These are phyloP conservation scores for Paraglomus occultum DNA, from an alignment of 192 early-diverging fungal species.

Conservation along the genomic window DNA sequence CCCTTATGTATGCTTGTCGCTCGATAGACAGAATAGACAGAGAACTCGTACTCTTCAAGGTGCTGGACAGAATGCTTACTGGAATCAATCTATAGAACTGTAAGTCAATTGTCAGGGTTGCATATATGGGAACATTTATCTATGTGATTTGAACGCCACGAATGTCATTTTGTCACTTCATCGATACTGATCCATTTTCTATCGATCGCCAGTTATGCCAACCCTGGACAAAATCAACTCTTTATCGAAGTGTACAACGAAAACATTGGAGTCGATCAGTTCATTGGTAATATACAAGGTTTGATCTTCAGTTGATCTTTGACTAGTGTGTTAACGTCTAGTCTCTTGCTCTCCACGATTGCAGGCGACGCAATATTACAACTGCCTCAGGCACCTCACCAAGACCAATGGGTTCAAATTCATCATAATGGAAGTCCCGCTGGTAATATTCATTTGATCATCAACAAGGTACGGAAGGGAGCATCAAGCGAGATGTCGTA, in stretches of 20 bases:
- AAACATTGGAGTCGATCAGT: background rate
- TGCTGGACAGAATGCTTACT: slow-evolving; percentile 5
- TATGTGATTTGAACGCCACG: no score
- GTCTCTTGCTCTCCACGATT: background rate
- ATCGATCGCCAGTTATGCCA: slow-evolving; percentile 11
- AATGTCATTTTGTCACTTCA: no score
- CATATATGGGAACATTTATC: no score
- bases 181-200: no score
- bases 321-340: background rate
- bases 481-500: no score
- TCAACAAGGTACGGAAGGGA: background rate
- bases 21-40: slow-evolving; percentile 12
- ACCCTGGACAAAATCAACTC: slow-evolving; percentile 9
- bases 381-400: background rate
- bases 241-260: slow-evolving; percentile 12
- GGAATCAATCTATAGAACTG: slow-evolving; percentile 1
- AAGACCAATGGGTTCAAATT: slow-evolving; percentile 14
- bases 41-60: background rate
- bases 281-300: background rate
- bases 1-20: slow-evolving; percentile 11
- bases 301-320: background rate
- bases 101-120: background rate
- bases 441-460: slow-evolving; percentile 11
- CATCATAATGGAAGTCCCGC: background rate
- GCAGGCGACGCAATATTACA: background rate